phyloP scores from a whole-genome alignment of 1,284 basidiomycete species.

The Apiotrichum gracile region DNA sequence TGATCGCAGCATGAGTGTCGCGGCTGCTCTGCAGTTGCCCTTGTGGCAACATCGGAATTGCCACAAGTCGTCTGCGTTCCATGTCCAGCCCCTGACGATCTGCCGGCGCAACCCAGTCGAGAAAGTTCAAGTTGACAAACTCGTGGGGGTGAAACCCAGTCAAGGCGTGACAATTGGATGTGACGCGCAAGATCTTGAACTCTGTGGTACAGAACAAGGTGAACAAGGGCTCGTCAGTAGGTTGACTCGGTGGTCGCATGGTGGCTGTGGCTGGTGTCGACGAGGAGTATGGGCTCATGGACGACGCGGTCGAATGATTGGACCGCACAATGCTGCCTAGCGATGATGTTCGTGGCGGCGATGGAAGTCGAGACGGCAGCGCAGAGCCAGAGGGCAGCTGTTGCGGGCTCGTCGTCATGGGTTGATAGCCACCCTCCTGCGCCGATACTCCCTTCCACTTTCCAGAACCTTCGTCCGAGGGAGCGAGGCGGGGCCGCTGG shows the following conservation, averaged over 20 bases:
- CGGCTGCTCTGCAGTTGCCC: constrained; percentile 22
- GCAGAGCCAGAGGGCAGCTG: not conserved
- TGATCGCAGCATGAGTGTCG: constrained; percentile 29
- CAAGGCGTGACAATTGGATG: constrained; percentile 21
- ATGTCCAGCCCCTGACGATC: constrained; percentile 30
- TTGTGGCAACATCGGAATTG: constrained; percentile 22
- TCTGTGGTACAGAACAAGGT: constrained; percentile 39
- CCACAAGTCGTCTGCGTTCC: constrained; percentile 26
- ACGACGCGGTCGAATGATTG: not conserved
- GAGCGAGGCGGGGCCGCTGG: constrained; percentile 5
- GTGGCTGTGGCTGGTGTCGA: constrained; percentile 2
- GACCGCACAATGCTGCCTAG: not conserved
- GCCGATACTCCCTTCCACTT: constrained; percentile 23
- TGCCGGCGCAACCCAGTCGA: constrained; percentile 36
- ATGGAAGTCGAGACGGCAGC: not conserved
- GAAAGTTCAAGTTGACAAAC: constrained; percentile 32
- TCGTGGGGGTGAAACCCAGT: constrained; percentile 41
- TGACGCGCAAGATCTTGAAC: constrained; percentile 35
- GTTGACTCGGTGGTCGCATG: not conserved
- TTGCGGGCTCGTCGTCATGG: constrained; percentile 2
- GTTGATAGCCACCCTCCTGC: constrained; percentile 21
- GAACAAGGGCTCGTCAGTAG: constrained; percentile 18
- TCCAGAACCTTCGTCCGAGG: constrained; percentile 1
- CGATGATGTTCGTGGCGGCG: constrained; percentile 2
- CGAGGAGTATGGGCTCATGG: not conserved